Base-by-base conservation (phyloP, 164 flowering plant genomes). In the Chimonanthus salicifolius region DNA sequence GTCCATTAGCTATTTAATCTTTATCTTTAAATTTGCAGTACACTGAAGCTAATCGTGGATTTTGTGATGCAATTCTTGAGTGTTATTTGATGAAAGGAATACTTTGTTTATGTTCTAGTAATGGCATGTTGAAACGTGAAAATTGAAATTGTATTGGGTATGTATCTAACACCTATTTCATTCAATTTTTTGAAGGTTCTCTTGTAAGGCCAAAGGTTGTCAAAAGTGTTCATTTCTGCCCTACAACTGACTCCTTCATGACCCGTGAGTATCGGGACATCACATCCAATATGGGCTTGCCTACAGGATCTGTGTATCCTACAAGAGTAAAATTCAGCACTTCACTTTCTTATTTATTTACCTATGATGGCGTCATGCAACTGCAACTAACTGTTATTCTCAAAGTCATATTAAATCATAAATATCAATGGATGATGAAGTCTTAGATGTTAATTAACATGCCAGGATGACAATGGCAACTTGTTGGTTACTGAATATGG, bases 181-280 rank as follows among this genome's bases (percentile, higher is more conserved):
- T 54, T 71, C 47, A 45, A 15, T 15, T 6, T 54, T 69, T 58
- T 73, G 62, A 45, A 95, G 99, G 98, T 80, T 96, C 99, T 64
- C 97, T 96, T 79, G 99, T 96, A 4, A 84, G 99, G 84, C 99
- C 99, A 71, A 96, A 94, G 80, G 99, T 96, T 78, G 98, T 94
- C 16, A 96, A 88, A 85, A 96, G 99, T 82, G 99, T 96, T 54
- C 99, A 96, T 79, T 94, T 82, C 83, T 96, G 99, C 78, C 95
- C 99, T 45, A 68, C 82, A 58, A 90, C 95, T 47, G 80, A 77
- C 20, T 63, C 71, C 20, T 94, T 90, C 65, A 88, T 85, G 4
- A 73, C 83, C 21, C 94, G 99, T 74, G 99, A 96, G 73, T 94
- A 96, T 78, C 85, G 99, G 74, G 99, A 96, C 76, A 96, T 96